Conservation (phyloP, 805 yeast species). For the Sugiyamaella lignohabitans region DNA sequence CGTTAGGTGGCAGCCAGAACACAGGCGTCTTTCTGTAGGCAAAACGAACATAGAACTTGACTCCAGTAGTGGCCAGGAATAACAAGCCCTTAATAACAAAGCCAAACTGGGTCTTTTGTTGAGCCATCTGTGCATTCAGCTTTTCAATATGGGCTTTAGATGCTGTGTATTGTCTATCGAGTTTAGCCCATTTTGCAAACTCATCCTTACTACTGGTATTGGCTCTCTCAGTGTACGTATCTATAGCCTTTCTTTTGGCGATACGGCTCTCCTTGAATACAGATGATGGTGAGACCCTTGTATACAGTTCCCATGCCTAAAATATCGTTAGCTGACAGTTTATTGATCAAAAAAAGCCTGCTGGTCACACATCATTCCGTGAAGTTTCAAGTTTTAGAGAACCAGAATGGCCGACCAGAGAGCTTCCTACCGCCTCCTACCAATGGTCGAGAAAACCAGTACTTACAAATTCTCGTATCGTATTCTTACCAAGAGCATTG, state of each 20-base stretch:
- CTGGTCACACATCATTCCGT: too few relatives aligned
- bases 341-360: slow-evolving; percentile 13
- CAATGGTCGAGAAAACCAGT: too few relatives aligned
- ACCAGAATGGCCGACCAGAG: too few relatives aligned
- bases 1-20: slow-evolving; percentile 51
- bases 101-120: slow-evolving; percentile 25
- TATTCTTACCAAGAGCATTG: slow-evolving; percentile 32
- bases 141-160: slow-evolving; percentile 46
- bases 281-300: slow-evolving; percentile 34
- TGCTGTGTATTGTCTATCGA: slow-evolving; percentile 65
- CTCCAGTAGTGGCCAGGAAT: slow-evolving; percentile 37
- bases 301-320: slow-evolving; percentile 37
- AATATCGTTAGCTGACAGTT: not conserved
- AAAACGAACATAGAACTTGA: slow-evolving; percentile 40
- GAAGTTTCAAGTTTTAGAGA: too few relatives aligned
- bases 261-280: slow-evolving; percentile 28
- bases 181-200: slow-evolving; percentile 92
- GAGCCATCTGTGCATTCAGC: slow-evolving; percentile 21
- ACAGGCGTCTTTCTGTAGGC: slow-evolving; percentile 50
- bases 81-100: slow-evolving; percentile 32
- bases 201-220: slow-evolving; percentile 81
- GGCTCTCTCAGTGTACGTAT: slow-evolving; percentile 47
- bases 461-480: slow-evolving; percentile 25
- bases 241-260: slow-evolving; percentile 40
- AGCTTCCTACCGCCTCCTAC: too few relatives aligned